Percentiles rank a stretch among this genome's conserved stretches.
These are phyloP conservation scores for Myxozyma vanderwaltii DNA, from an alignment of 805 yeast species.

Conservation along the genomic window DNA sequence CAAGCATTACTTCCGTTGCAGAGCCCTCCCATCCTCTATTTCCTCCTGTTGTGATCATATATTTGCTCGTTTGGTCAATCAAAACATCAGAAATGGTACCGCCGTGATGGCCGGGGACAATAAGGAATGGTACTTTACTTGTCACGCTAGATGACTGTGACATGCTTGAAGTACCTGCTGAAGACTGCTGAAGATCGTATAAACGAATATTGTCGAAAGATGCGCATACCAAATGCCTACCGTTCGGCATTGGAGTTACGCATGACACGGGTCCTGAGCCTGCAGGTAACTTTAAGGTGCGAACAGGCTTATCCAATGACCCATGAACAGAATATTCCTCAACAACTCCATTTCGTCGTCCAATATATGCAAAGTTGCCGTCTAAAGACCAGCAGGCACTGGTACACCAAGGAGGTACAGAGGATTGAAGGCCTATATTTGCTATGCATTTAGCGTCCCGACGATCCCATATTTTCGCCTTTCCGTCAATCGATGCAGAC, in stretches of 20 bases:
- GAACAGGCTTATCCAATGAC: constrained; percentile 51
- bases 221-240: constrained; percentile 78
- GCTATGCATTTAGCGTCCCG: constrained; percentile 52
- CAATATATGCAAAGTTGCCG: constrained; percentile 79
- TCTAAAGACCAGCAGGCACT: constrained; percentile 53
- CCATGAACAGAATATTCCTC: constrained; percentile 48
- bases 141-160: constrained; percentile 40
- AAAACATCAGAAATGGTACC: constrained; percentile 76
- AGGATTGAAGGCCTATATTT: constrained; percentile 56
- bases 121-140: constrained; percentile 64
- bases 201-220: constrained; percentile 87
- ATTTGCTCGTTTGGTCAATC: constrained; percentile 81
- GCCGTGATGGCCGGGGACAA: constrained; percentile 96
- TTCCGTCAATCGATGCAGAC: constrained; percentile 83
- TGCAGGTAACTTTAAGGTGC: constrained; percentile 71
- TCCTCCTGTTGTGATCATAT: constrained; percentile 89
- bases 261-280: constrained; percentile 90
- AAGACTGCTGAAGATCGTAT: constrained; percentile 59
- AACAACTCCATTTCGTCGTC: constrained; percentile 74
- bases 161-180: constrained; percentile 4
- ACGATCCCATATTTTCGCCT: constrained; percentile 78
- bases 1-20: constrained; percentile 74
- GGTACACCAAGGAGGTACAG: constrained; percentile 93
- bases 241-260: constrained; percentile 77
- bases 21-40: constrained; percentile 93